Conservation (phyloP, 2,329 filamentous ascomycete genomes). For the Fusarium illudens region DNA sequence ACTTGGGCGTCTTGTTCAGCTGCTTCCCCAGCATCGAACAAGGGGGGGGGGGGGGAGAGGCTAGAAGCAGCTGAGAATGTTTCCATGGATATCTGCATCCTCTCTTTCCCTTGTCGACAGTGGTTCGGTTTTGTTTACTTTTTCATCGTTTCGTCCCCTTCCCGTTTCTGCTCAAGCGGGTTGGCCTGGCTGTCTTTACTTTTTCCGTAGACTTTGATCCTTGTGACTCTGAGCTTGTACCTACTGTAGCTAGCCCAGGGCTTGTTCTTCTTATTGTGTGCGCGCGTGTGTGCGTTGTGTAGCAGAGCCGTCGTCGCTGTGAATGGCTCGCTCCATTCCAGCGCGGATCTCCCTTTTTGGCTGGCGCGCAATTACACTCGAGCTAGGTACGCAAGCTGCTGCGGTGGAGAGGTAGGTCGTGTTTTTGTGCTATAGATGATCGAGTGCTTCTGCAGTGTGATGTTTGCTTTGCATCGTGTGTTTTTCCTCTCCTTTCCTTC, state of each 20-base stretch:
- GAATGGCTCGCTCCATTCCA: constrained; percentile 27
- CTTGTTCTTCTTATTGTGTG: too few relatives aligned
- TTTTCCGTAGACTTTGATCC: constrained; percentile 1
- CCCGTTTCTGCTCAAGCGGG: neutral
- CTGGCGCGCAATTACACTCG: constrained; percentile 24
- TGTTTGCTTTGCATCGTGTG: neutral
- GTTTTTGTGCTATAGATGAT: neutral
- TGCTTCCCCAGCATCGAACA: neutral
- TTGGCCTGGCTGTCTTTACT: neutral
- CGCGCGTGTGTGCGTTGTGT: too few relatives aligned
- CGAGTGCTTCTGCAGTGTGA: neutral
- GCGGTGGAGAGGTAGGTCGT: neutral
- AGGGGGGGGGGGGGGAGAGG: neutral
- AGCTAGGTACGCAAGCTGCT: neutral
- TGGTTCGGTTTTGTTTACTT: constrained; percentile 16
- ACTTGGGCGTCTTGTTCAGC: neutral
- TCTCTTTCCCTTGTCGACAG: neutral
- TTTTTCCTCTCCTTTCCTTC: neutral
- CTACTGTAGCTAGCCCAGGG: too few relatives aligned
- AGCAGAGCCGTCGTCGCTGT: too few relatives aligned
- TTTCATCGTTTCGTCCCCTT: constrained; percentile 23
- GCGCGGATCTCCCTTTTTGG: constrained; percentile 15
- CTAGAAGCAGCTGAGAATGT: constrained; percentile 1
- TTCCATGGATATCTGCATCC: neutral
- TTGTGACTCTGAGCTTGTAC: too few relatives aligned